A percentile compares a stretch with the other conserved stretches of the same genome.
These are phyloP conservation scores for Trichoderma virens DNA, from an alignment of 495 filamentous ascomycete genomes.

Conservation along the genomic window DNA sequence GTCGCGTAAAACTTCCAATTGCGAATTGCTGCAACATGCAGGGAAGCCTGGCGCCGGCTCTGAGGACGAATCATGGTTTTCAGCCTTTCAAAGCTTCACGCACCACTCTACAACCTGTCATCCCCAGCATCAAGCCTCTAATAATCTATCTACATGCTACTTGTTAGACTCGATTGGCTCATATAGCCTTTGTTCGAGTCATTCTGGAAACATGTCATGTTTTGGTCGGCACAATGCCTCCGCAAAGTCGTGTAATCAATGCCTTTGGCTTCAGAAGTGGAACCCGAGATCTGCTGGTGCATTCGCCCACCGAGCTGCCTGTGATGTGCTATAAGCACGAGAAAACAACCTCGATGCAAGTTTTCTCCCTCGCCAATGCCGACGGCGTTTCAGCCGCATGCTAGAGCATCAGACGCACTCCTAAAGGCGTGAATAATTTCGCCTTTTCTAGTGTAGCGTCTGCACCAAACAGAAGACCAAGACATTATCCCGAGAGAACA, in stretches of 20 bases:
- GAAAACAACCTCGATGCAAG: not conserved
- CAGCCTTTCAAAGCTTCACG: too few relatives aligned
- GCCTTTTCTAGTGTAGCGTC: not conserved
- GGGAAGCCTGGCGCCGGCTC: too few relatives aligned
- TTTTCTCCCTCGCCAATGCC: not conserved
- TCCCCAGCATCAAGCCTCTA: too few relatives aligned
- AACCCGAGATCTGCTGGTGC: not conserved
- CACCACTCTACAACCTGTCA: too few relatives aligned
- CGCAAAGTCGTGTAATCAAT: too few relatives aligned
- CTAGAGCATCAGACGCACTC: not conserved
- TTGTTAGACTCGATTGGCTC: too few relatives aligned
- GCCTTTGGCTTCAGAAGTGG: too few relatives aligned
- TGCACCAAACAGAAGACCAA: not conserved
- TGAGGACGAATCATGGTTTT: too few relatives aligned
- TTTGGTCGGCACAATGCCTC: too few relatives aligned
- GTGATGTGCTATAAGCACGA: not conserved
- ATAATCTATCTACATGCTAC: too few relatives aligned
- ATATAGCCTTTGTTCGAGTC: too few relatives aligned
- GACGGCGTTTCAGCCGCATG: constrained; percentile 2
- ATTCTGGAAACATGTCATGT: too few relatives aligned
- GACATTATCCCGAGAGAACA: not conserved
- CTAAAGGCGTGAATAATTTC: not conserved
- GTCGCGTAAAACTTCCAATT: not conserved
- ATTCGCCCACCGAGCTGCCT: not conserved
- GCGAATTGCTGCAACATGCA: not conserved